Evolutionary conservation across 768 basidiomycete species (phyloP), one percentile per base, ranked within the genome.

Genomic region (Mycena venus): DNA sequence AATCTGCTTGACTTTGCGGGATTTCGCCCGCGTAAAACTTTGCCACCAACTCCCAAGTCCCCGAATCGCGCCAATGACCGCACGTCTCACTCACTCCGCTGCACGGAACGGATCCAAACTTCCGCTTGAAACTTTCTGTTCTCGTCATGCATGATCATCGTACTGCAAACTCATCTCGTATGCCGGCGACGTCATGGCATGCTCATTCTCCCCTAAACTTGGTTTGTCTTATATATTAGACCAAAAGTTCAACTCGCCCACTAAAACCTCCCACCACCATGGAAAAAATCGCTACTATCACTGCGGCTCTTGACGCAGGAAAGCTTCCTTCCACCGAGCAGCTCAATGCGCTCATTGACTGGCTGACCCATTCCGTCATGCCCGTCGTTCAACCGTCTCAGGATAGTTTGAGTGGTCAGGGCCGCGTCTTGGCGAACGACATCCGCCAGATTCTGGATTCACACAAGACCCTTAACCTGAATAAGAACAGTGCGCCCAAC

Each of bases 241-340:
- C 25, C 10, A 21, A 5, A 15, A 17, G 23, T 29, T 1, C 6
- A 40, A 36, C 23, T 15, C 2, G 21, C 12, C n/a, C 3, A 11
- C 34, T 38, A 17, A 58, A 14, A 11, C 32, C 23, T 34, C n/a
- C n/a, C n/a, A n/a, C n/a, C n/a, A 80, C 70, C 68, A 94, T 94
- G 93, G 92, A 95, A 70, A 90, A 89, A 83, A 73, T 88, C 59
- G 85, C 91, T 21, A 91, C 91, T 42, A 78, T 94, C 29, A 79
- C 92, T 69, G 94, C 92, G 58, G 94, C 94, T 10, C 82, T 94
- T 77, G 88, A 91, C 74, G 92, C 93, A 21, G 92, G 92, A 25
- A 95, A 95, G 79, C 84, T 94, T 5, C 94, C 94, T 21, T 86
- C 86, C 2, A 91, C 93, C 14, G 81, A 88, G 32, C 94, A 95